These are phyloP conservation scores for Malus hybrid DNA, from an alignment of 331 rosid species.

Conservation along the genomic window DNA sequence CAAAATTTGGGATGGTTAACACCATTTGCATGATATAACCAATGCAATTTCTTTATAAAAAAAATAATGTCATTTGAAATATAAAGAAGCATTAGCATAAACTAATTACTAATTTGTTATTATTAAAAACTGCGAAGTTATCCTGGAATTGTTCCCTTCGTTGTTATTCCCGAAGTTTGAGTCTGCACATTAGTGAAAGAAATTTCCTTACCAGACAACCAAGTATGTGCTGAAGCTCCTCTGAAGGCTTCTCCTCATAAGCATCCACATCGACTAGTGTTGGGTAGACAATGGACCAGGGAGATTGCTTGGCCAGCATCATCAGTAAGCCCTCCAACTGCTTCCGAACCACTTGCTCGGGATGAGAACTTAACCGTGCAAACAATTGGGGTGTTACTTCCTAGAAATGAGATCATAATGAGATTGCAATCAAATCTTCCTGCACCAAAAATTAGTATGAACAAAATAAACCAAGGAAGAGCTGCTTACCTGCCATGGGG, in stretches of 20 bases:
- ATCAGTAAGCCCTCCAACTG: slow-evolving; percentile 88
- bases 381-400: slow-evolving; percentile 90
- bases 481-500: slow-evolving; percentile 89
- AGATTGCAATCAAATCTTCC: slow-evolving; percentile 15
- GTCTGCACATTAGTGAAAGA: slow-evolving; percentile 9
- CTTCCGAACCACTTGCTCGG: slow-evolving; percentile 76
- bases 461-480: slow-evolving; percentile 11
- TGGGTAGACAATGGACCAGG: slow-evolving; percentile 87
- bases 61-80: background rate
- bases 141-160: background rate
- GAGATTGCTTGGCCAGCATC: slow-evolving; percentile 91
- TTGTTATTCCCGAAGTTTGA: background rate
- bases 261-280: slow-evolving; percentile 85
- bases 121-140: background rate
- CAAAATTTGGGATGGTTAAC: background rate
- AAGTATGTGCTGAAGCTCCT: slow-evolving; percentile 84
- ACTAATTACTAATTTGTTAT: background rate
- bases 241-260: slow-evolving; percentile 81
- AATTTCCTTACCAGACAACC: slow-evolving; percentile 71
- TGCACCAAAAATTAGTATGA: background rate
- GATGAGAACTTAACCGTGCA: slow-evolving; percentile 91
- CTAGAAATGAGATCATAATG: slow-evolving; percentile 34
- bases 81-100: background rate
- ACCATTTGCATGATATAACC: background rate
- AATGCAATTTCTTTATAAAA: background rate